Base-by-base conservation (phyloP, 441 rosid genomes). In the Gossypium gossypioides region DNA sequence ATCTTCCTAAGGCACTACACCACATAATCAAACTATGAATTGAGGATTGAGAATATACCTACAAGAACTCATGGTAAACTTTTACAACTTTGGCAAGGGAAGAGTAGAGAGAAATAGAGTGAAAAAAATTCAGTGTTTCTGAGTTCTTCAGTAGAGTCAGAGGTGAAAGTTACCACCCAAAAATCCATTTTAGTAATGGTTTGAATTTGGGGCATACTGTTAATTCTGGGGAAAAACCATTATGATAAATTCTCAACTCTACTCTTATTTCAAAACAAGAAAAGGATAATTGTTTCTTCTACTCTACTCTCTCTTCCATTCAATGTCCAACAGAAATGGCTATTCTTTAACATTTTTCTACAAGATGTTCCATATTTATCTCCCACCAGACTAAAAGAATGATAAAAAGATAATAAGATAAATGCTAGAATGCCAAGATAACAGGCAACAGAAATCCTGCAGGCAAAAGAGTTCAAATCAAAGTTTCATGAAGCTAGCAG, bases 331-430 rank as follows among this genome's bases (percentile, higher is more conserved):
- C 12, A 34, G 50, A 9, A 62, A 18, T 2, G 9, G 25, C 67
- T 7, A 61, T 48, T 8, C 67, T 62, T 34, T 62, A 37, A 37
- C 68, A 18, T 62, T 37, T 34, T 62, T 3, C 15, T 15, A 10
- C 68, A 62, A 37, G 68, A 37, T 62, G 50, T 61, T 61, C n/a
- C 66, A 15, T 16, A 61, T 15, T 61, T 60, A 37, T 32, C 46
- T 15, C 66, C 66, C 32, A 64, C 52, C 48, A 42, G 48, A 42
- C 48, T 42, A 42, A 42, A 42, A 42, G 48, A 42, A 42, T 42
- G 48, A 42, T 42, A 2, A 42, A 10, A 46, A 21, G 64, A 15
- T 42, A 50, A 10, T 29, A 34, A 34, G 42, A 34, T 50, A 50
- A 48, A 56, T 37, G 9, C 57, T 52, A 44, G 52, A 10, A 56